Evolutionary conservation across 257 asterid species (phyloP).

Genomic region (Ligustrum vulgare): DNA sequence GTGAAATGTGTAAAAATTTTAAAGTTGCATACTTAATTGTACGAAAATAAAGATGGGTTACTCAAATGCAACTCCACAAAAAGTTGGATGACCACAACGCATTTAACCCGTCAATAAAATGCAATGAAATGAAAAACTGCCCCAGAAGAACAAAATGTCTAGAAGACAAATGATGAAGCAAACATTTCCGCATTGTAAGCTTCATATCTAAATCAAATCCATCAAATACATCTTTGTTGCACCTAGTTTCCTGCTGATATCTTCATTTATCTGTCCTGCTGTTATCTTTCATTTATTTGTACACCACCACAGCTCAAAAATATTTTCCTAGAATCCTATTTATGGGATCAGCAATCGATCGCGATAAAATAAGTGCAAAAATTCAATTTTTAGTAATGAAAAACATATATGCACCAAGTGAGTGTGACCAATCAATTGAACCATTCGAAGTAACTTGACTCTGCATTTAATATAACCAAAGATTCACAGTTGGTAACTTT

Average conservation of each 20-base stretch:
- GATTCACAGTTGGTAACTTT: constrained; percentile 13
- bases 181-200: neutral
- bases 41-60: neutral
- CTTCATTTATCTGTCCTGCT: constrained; percentile 25
- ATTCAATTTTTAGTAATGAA: constrained; percentile 17
- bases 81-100: neutral
- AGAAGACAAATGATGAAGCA: neutral
- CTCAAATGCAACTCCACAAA: neutral
- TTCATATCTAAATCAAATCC: constrained; percentile 14
- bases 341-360: constrained; percentile 25
- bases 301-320: constrained; percentile 33
- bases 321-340: constrained; percentile 33
- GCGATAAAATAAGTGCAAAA: constrained; percentile 19
- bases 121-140: neutral
- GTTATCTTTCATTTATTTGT: constrained; percentile 34
- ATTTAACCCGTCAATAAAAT: too few species aligned
- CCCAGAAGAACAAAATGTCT: neutral
- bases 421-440: constrained; percentile 23
- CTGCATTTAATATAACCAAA: constrained; percentile 26
- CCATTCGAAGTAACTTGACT: constrained; percentile 25
- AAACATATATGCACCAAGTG: constrained; percentile 14
- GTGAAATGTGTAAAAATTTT: neutral
- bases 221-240: constrained; percentile 32
- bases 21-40: neutral
- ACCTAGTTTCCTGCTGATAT: constrained; percentile 28